Evolutionary conservation across 2,329 filamentous ascomycete species (phyloP).

Genomic region (Colletotrichum sansevieriae): DNA sequence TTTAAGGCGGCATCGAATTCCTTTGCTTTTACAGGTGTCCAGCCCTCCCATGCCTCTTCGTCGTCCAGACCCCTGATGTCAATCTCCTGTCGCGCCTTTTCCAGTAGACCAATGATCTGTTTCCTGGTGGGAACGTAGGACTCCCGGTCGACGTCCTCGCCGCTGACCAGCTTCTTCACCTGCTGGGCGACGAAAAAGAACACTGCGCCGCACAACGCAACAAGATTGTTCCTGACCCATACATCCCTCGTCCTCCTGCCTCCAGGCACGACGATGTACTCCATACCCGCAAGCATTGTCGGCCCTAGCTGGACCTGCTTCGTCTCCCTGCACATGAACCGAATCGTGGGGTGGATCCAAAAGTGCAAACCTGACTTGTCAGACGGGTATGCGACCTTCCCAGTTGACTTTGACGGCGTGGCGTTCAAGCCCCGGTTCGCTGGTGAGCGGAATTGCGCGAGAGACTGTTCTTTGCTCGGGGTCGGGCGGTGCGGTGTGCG

Average conservation of each 20-base stretch:
- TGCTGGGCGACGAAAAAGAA: constrained; percentile 71
- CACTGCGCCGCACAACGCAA: constrained; percentile 70
- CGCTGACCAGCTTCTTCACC: constrained; percentile 56
- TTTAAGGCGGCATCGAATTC: constrained; percentile 74
- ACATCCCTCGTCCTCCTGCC: constrained; percentile 61
- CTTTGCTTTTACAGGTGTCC: constrained; percentile 60
- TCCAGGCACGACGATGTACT: constrained; percentile 62
- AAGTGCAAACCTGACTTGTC: constrained; percentile 60
- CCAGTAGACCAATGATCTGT: constrained; percentile 55
- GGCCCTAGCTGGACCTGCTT: constrained; percentile 73
- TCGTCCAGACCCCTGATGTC: constrained; percentile 55
- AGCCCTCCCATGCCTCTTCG: constrained; percentile 67
- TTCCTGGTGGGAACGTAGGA: constrained; percentile 60
- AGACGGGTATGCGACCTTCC: constrained; percentile 46
- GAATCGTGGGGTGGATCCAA: constrained; percentile 79
- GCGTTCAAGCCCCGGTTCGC: constrained; percentile 45
- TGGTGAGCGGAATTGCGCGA: constrained; percentile 59
- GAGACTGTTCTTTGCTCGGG: constrained; percentile 60
- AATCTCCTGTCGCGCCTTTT: constrained; percentile 50
- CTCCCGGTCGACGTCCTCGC: constrained; percentile 55
- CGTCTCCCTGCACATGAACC: constrained; percentile 74
- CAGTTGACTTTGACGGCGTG: constrained; percentile 57
- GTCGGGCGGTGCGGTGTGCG: constrained; percentile 49
- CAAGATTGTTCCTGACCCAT: constrained; percentile 62
- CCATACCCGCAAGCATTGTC: constrained; percentile 81